Percentiles rank a stretch among this genome's conserved stretches.
Conservation (phyloP, 768 basidiomycete genomes). For the Mycena galopus region DNA sequence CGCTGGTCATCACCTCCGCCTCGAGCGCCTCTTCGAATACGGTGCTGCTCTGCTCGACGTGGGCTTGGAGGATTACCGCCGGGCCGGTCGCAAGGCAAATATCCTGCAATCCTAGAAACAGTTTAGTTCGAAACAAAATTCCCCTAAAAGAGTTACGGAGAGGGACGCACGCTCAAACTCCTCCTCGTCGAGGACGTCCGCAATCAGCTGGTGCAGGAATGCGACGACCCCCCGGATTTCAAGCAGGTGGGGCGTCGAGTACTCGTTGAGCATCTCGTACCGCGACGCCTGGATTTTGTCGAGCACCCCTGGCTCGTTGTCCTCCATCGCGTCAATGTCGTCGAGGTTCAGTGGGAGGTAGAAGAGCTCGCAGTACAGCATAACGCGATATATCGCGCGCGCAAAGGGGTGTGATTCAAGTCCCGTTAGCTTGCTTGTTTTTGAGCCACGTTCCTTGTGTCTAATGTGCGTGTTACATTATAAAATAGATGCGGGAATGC, state of each 20-base stretch:
- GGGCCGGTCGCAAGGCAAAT: slow-evolving; percentile 33
- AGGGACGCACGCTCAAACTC: slow-evolving; percentile 18
- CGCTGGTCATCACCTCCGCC: slow-evolving; percentile 23
- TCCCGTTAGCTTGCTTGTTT: slow-evolving; percentile 13
- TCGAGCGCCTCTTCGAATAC: slow-evolving; percentile 32
- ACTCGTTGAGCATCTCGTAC: slow-evolving; percentile 15
- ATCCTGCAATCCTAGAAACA: slow-evolving; percentile 12
- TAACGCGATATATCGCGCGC: slow-evolving; percentile 34
- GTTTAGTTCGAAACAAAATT: background rate
- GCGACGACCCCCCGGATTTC: slow-evolving; percentile 22
- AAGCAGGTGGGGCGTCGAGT: slow-evolving; percentile 14
- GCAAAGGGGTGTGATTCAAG: slow-evolving; percentile 30
- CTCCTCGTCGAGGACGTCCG: background rate
- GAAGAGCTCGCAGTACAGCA: slow-evolving; percentile 37
- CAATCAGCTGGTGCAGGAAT: slow-evolving; percentile 27
- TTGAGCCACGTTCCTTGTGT: slow-evolving; percentile 9
- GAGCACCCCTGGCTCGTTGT: slow-evolving; percentile 13
- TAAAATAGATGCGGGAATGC: background rate
- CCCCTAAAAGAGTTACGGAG: too few species aligned
- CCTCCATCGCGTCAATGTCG: slow-evolving; percentile 34
- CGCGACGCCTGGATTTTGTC: slow-evolving; percentile 16
- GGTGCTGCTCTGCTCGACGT: background rate
- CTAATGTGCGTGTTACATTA: background rate
- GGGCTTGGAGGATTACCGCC: slow-evolving; percentile 21
- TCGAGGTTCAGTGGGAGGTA: slow-evolving; percentile 33